Evolutionary conservation across 768 basidiomycete species (phyloP).

Genomic region (Lyophyllum semitale): DNA sequence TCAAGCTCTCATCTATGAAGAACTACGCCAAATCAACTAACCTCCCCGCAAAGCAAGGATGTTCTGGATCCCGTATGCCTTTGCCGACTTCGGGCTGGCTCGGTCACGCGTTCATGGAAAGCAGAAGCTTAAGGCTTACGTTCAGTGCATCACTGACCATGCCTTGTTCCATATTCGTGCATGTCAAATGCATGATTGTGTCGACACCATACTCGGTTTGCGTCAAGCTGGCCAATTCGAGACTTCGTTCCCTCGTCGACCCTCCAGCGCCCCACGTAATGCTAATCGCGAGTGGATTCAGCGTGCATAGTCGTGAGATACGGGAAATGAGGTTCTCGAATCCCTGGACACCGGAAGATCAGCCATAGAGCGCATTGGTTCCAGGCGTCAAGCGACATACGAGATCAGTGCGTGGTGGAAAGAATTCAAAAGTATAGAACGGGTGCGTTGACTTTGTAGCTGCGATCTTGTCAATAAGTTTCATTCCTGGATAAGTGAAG

Average conservation of each 20-base stretch:
- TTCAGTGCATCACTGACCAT: constrained; percentile 84
- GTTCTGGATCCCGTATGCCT: constrained; percentile 80
- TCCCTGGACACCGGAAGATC: constrained; percentile 50
- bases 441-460: constrained; percentile 47
- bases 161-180: constrained; percentile 93
- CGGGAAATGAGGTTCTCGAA: constrained; percentile 90
- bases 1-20: neutral
- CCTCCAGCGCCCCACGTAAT: constrained; percentile 99
- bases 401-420: constrained; percentile 93
- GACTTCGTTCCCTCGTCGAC: constrained; percentile 80
- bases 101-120: constrained; percentile 9
- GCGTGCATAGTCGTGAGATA: constrained; percentile 74
- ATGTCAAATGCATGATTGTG: constrained; percentile 92
- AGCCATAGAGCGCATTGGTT: neutral
- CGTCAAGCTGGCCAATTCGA: constrained; percentile 82
- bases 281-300: constrained; percentile 84
- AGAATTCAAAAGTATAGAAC: constrained; percentile 96
- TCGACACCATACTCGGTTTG: constrained; percentile 78
- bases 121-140: constrained; percentile 43
- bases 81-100: constrained; percentile 58
- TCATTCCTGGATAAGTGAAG: constrained; percentile 50
- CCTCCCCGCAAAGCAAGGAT: constrained; percentile 93
- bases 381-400: constrained; percentile 32
- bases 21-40: constrained; percentile 29
- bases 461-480: constrained; percentile 70